Percentiles rank a stretch among this genome's conserved stretches.
phyloP scores from a whole-genome alignment of 306 rosid species.

The Fagus crenata region DNA sequence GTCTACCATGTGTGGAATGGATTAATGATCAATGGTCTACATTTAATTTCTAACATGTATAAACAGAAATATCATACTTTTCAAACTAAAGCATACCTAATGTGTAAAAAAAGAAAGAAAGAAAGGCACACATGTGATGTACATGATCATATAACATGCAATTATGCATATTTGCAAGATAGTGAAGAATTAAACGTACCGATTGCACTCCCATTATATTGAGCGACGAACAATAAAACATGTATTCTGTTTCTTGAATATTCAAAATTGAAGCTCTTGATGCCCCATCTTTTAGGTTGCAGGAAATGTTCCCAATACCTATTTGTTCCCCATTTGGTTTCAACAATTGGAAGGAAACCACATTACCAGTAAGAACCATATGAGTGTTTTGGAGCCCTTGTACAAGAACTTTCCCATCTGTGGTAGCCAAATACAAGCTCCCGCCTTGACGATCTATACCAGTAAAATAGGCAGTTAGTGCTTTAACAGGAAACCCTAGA shows the following conservation, averaged over 20 bases:
- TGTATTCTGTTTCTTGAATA: conserved; percentile 36
- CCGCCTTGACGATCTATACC: conserved; percentile 25
- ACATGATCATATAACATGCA: background rate
- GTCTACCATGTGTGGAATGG: background rate
- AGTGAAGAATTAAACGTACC: conserved; percentile 39
- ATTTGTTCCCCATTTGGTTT: conserved; percentile 26
- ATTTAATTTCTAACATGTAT: background rate
- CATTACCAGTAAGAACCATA: conserved; percentile 34
- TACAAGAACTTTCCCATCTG: conserved; percentile 44
- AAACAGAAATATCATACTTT: background rate
- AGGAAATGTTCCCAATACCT: conserved; percentile 32
- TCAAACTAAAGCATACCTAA: background rate
- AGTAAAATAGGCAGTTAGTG: conserved; percentile 29
- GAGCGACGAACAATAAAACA: conserved; percentile 42
- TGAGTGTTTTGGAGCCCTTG: conserved; percentile 32
- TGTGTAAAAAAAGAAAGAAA: background rate
- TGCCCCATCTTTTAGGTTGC: conserved; percentile 26
- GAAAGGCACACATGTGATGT: background rate
- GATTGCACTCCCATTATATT: conserved; percentile 50
- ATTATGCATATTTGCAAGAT: no score
- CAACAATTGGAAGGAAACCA: conserved; percentile 32
- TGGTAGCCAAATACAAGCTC: conserved; percentile 39
- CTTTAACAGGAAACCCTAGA: conserved; percentile 37
- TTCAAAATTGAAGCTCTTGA: conserved; percentile 31
- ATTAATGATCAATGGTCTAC: background rate